These are phyloP conservation scores for Chlamydomonas incerta DNA, from an alignment of 139 green algal species.

Conservation along the genomic window DNA sequence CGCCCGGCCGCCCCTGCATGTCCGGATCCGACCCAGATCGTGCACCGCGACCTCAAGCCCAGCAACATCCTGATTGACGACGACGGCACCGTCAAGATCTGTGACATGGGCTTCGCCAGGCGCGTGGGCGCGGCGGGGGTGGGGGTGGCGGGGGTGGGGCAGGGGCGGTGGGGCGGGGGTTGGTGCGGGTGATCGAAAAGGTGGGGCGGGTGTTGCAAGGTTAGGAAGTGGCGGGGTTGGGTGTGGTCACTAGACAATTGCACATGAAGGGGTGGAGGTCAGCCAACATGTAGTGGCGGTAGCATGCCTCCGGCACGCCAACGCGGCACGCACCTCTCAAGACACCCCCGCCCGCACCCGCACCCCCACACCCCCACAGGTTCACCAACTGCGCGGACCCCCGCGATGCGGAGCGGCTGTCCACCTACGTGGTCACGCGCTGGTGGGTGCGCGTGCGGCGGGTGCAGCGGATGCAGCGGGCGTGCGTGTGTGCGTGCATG, in stretches of 20 bases:
- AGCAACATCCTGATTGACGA: constrained; percentile 33
- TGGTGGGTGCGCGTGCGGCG: constrained; percentile 22
- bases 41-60: constrained; percentile 33
- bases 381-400: constrained; percentile 32
- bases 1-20: too few relatives aligned
- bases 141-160: neutral
- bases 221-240: too few relatives aligned
- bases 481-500: too few relatives aligned
- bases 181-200: too few relatives aligned
- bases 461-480: too few relatives aligned
- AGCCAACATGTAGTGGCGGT: too few relatives aligned
- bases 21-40: constrained; percentile 12
- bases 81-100: constrained; percentile 13
- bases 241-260: neutral
- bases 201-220: neutral
- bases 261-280: too few relatives aligned
- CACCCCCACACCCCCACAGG: too few relatives aligned
- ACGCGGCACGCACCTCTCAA: too few relatives aligned
- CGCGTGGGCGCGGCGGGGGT: neutral
- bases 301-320: too few relatives aligned
- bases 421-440: constrained; percentile 22
- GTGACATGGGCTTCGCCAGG: constrained; percentile 34
- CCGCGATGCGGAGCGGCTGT: constrained; percentile 13
- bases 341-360: neutral
- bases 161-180: too few relatives aligned